Evolutionary conservation across 2,329 filamentous ascomycete genomes (phyloP).

Genomic region (Polychaeton citri): DNA sequence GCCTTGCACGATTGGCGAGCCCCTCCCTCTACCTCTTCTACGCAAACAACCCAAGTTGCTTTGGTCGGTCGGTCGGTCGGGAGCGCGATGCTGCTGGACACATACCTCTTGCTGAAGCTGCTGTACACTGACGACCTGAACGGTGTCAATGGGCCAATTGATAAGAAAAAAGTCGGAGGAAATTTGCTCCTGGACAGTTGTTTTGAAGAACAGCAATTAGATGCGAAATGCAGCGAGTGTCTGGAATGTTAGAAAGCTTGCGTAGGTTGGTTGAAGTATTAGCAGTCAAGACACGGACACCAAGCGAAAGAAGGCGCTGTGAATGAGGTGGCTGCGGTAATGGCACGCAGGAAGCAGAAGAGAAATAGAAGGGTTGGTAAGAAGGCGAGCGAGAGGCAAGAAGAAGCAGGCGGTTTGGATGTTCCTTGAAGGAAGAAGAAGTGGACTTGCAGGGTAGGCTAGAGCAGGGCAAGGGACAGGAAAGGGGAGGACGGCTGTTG

Average conservation of each 20-base stretch:
- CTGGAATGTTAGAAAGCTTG: background rate
- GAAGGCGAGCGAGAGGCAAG: background rate
- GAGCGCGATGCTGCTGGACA: background rate
- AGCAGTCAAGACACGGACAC: constrained; percentile 2
- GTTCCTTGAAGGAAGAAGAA: constrained; percentile 6
- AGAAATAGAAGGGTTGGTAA: constrained; percentile 1
- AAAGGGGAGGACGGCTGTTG: background rate
- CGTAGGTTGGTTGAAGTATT: constrained; percentile 3
- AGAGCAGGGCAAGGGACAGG: background rate
- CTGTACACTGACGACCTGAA: constrained; percentile 2
- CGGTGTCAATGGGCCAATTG: constrained; percentile 4
- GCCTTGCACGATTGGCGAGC: too few species aligned
- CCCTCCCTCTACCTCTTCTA: too few species aligned
- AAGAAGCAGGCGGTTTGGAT: background rate
- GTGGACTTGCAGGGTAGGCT: constrained; percentile 2
- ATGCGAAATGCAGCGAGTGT: background rate
- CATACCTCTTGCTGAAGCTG: constrained; percentile 5
- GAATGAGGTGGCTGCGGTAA: too few species aligned
- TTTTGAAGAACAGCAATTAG: too few species aligned
- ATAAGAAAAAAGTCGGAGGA: too few species aligned
- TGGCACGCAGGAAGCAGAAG: constrained; percentile 5
- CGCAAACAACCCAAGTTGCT: too few species aligned
- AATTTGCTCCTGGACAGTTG: too few species aligned
- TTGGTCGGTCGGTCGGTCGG: background rate
- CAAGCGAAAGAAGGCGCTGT: constrained; percentile 11